Conservation (phyloP, 108 stramenopile species). For the Asterionellopsis glacialis region DNA sequence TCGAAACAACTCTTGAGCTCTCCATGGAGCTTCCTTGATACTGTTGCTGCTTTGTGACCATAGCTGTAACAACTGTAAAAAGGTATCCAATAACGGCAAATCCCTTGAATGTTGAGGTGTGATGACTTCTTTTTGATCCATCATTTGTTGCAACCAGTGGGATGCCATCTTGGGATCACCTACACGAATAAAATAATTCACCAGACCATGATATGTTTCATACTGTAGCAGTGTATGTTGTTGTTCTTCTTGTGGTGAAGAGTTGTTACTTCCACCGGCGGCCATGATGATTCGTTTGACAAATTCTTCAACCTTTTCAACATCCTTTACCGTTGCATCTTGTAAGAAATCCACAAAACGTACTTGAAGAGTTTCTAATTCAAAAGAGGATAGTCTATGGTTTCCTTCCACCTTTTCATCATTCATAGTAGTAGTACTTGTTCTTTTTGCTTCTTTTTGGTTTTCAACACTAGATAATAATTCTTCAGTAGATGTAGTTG, state of each 20-base stretch:
- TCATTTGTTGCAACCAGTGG: slow-evolving; percentile 16
- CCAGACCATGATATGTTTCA: neutral
- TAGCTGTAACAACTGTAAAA: slow-evolving; percentile 4
- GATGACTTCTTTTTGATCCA: too few relatives aligned
- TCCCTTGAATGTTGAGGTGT: too few relatives aligned
- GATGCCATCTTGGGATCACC: slow-evolving; percentile 16
- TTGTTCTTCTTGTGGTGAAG: too few relatives aligned
- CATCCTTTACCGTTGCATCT: slow-evolving; percentile 1
- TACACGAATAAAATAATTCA: slow-evolving; percentile 24
- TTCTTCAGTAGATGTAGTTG: too few relatives aligned
- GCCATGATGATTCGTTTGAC: neutral
- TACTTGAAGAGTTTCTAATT: slow-evolving; percentile 10
- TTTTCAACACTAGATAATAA: too few relatives aligned
- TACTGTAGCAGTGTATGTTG: too few relatives aligned
- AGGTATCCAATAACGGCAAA: slow-evolving; percentile 1
- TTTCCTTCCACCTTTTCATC: too few relatives aligned
- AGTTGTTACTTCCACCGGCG: too few relatives aligned
- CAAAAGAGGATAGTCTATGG: slow-evolving; percentile 17
- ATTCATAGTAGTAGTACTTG: too few relatives aligned
- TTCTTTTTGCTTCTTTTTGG: too few relatives aligned
- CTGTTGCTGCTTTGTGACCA: slow-evolving; percentile 5
- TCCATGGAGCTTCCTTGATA: slow-evolving; percentile 11
- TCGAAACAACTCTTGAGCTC: slow-evolving; percentile 23
- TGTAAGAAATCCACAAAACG: slow-evolving; percentile 12
- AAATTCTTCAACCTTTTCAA: slow-evolving; percentile 1